Evolutionary conservation across 129 eudicot genomes (phyloP).

Genomic region (Flaveria trinervia): DNA sequence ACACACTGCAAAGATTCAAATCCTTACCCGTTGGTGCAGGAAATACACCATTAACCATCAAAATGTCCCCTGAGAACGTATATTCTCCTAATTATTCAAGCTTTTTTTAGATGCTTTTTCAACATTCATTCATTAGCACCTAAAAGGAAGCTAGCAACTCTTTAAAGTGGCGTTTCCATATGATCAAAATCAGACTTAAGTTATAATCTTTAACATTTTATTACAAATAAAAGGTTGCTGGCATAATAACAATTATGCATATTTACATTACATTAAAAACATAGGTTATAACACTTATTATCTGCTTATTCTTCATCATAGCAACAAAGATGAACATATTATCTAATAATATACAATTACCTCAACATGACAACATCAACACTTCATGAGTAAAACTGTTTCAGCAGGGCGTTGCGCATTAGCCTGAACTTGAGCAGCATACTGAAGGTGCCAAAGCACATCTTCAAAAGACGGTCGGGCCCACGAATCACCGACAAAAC

Average conservation of each 20-base stretch:
- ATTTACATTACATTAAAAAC: background rate
- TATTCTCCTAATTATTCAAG: too few relatives aligned
- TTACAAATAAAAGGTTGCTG: background rate
- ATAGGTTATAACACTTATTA: background rate
- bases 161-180: too few relatives aligned
- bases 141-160: too few relatives aligned
- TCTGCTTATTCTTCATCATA: slow-evolving; percentile 21
- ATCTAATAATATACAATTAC: slow-evolving; percentile 13
- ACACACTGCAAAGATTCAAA: too few relatives aligned
- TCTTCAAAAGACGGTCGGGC: slow-evolving; percentile 70
- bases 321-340: slow-evolving; percentile 8
- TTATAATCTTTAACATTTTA: background rate
- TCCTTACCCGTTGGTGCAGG: too few relatives aligned
- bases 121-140: too few relatives aligned
- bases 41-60: too few relatives aligned
- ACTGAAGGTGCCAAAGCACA: slow-evolving; percentile 71
- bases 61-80: too few relatives aligned
- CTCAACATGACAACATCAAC: slow-evolving; percentile 29
- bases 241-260: background rate
- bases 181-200: background rate
- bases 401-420: slow-evolving; percentile 46
- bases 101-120: too few relatives aligned
- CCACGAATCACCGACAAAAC: slow-evolving; percentile 51
- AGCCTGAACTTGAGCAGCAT: slow-evolving; percentile 65
- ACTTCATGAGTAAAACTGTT: slow-evolving; percentile 31